A percentile compares a stretch with the other conserved stretches of the same genome.
Evolutionary conservation across 257 asterid species (phyloP).

Genomic region (Datura wrightii): DNA sequence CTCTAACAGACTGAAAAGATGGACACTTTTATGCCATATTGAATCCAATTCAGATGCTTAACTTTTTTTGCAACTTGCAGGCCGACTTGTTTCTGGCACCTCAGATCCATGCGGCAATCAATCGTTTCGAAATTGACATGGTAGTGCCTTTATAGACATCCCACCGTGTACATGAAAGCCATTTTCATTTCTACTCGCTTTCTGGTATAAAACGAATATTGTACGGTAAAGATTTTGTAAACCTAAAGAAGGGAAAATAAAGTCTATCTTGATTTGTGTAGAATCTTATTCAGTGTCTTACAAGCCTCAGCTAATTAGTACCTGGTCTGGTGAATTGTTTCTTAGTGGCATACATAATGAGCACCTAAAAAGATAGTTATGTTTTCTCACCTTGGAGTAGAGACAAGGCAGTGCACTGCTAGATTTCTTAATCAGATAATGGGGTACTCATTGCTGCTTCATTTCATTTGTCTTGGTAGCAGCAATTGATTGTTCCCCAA

Average conservation of each 20-base stretch:
- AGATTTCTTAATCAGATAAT: neutral
- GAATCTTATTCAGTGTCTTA: neutral
- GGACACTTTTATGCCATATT: neutral
- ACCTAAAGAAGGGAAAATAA: conserved; percentile 6
- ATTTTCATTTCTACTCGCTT: neutral
- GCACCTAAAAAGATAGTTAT: neutral
- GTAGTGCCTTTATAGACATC: conserved; percentile 39
- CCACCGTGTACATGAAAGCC: neutral
- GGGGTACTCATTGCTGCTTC: conserved; percentile 23
- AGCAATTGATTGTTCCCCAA: neutral
- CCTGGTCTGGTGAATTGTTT: neutral
- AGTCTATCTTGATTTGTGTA: neutral
- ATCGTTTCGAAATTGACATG: conserved; percentile 64
- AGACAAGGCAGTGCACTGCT: conserved; percentile 1
- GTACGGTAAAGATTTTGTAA: neutral
- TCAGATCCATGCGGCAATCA: conserved; percentile 65
- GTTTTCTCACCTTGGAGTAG: neutral
- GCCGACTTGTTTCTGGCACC: conserved; percentile 84
- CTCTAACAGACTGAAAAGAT: conserved; percentile 11
- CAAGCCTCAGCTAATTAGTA: conserved; percentile 10
- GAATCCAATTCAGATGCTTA: conserved; percentile 8
- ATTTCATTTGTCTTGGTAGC: neutral
- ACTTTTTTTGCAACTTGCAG: conserved; percentile 45
- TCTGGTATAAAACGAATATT: neutral
- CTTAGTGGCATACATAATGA: conserved; percentile 21